Conservation (phyloP, 2,329 filamentous ascomycete species). For the Aspergillus fijiensis region DNA sequence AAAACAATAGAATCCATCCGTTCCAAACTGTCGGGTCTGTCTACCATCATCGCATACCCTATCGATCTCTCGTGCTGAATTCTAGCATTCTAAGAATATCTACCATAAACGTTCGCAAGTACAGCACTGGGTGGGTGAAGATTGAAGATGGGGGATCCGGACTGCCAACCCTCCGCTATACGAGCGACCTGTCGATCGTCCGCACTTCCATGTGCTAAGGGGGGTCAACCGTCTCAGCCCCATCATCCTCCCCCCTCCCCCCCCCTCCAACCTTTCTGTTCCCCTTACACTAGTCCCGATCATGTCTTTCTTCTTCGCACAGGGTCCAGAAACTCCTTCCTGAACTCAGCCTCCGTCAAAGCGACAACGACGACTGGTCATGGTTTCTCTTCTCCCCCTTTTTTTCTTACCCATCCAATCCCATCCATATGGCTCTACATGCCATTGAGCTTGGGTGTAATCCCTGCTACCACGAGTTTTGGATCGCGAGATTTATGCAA, state of each 20-base stretch:
- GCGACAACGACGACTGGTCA: neutral
- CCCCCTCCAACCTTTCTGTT: too few species aligned
- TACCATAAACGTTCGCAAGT: neutral
- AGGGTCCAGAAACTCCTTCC: neutral
- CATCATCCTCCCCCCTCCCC: neutral
- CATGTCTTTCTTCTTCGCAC: neutral
- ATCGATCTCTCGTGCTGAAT: conserved; percentile 9
- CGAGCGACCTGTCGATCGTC: neutral
- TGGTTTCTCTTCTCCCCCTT: neutral
- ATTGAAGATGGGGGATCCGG: neutral
- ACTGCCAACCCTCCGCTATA: neutral
- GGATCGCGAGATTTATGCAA: neutral
- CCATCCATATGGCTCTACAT: neutral
- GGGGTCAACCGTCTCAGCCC: neutral
- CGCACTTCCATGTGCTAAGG: neutral
- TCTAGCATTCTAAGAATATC: conserved; percentile 15
- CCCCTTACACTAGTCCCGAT: neutral
- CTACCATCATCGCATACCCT: conserved; percentile 8
- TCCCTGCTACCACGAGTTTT: neutral
- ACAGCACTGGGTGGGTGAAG: neutral
- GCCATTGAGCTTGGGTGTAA: too few species aligned
- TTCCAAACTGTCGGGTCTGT: conserved; percentile 18
- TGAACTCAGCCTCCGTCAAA: neutral
- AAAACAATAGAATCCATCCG: conserved; percentile 13
- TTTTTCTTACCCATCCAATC: neutral